phyloP scores from a whole-genome alignment of 1,139 yeast species.

The Lodderomyces beijingensis region DNA sequence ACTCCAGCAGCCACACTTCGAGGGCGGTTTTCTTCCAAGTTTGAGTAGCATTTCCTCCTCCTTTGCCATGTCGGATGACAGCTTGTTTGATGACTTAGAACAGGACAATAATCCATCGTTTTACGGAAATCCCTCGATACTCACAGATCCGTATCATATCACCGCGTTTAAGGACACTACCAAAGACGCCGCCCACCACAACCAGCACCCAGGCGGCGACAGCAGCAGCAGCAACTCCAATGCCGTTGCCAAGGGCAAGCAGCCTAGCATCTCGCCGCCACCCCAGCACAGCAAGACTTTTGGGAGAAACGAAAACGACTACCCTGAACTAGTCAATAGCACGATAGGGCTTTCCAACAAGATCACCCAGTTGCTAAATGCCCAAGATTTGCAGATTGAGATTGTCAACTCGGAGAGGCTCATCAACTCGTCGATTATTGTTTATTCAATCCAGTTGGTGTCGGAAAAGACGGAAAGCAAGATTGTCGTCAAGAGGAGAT shows the following conservation, averaged over 20 bases:
- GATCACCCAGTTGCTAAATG: slow-evolving; percentile 27
- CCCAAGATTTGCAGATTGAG: slow-evolving; percentile 25
- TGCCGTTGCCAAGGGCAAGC: not conserved
- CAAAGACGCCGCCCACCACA: slow-evolving; percentile 1
- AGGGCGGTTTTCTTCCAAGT: no score
- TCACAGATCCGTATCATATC: slow-evolving; percentile 25
- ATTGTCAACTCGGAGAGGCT: slow-evolving; percentile 36
- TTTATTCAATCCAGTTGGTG: slow-evolving; percentile 34
- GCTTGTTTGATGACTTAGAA: slow-evolving; percentile 37
- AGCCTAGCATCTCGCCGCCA: not conserved
- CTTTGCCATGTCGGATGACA: slow-evolving; percentile 13
- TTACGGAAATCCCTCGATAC: slow-evolving; percentile 31
- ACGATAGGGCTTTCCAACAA: slow-evolving; percentile 38
- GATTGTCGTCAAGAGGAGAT: slow-evolving; percentile 44
- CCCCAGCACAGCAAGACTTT: slow-evolving; percentile 1
- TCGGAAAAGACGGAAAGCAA: slow-evolving; percentile 12
- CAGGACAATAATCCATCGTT: slow-evolving; percentile 49
- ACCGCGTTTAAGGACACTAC: slow-evolving; percentile 3
- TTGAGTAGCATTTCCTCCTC: not conserved
- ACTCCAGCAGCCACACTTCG: no score
- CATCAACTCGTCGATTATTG: slow-evolving; percentile 37
- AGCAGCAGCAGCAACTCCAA: slow-evolving; percentile 5
- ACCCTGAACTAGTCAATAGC: slow-evolving; percentile 25
- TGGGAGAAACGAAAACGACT: slow-evolving; percentile 4
- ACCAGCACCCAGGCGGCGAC: slow-evolving; percentile 4